Base-by-base conservation (phyloP, 208 protist species). In the Crithidia mellificae region DNA sequence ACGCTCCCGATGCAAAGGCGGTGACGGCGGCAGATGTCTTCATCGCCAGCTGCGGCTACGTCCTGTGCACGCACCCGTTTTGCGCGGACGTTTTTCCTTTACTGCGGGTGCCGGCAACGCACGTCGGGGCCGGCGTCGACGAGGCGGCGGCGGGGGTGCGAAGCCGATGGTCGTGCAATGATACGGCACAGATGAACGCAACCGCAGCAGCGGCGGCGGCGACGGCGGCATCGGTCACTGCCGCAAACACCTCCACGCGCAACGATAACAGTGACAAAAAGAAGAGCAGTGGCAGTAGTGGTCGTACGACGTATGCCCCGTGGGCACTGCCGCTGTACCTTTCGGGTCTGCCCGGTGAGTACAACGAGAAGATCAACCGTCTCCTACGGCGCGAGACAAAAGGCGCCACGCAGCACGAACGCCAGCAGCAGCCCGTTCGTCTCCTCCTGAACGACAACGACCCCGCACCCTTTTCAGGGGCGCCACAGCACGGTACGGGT, bases 31-130 rank as follows among this genome's bases (percentile, higher is more conserved):
- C 79, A 8, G 88, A 93, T 56, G 63, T 87, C 4, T 88, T 84
- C 69, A 62, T 85, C 24, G 83, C 88, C 17, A 77, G 77, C 32
- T 91, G 85, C 67, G 81, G 63, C 7, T 93, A 88, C 73, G 65
- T 87, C 24, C 64, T 93, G 8, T 90, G 78, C 63, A 90, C 88
- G 3, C 81, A 74, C 63, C 65, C 83, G 5, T 71, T 78, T 20
- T 84, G 79, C 52, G 66, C 74, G 24, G 76, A 83, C 38, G 55
- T 91, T 22, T 81, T 87, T 44, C 82, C 83, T 1, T 52, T 74
- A 14, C 39, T 74, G 30, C 62, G 54, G 3, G 58, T 68, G 46
- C 74, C 66, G 6, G 57, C 32, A 19, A 22, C 22, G 15, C 7
- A 22, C n/a, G 27, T 20, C 6, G 64, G 32, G 11, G 20, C 34